Evolutionary conservation across 23 red algal species (phyloP).

Genomic region (Gracilaria gracilis): DNA sequence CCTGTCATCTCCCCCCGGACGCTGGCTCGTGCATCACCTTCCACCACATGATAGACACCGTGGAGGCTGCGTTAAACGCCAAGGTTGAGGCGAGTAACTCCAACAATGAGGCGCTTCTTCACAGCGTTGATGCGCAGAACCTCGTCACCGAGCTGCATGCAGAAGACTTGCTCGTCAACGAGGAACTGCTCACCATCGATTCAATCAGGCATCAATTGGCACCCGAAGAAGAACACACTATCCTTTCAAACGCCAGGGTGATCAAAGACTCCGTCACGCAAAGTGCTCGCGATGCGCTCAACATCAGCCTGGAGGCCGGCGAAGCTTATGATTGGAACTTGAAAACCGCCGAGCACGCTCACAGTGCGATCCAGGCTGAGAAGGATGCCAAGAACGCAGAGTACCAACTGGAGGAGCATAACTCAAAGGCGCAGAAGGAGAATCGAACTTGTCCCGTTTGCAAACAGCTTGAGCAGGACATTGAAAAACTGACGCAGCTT

Average conservation of each 20-base stretch:
- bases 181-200: background rate
- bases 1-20: conserved; percentile 26
- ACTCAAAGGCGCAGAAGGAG: background rate
- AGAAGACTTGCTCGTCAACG: background rate
- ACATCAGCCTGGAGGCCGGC: background rate
- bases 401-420: background rate
- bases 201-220: background rate
- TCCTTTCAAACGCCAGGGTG: background rate
- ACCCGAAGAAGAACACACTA: background rate
- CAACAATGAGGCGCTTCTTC: conserved; percentile 1
- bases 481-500: conserved; percentile 3
- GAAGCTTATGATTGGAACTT: background rate
- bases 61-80: conserved; percentile 26
- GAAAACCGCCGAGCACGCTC: background rate
- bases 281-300: background rate
- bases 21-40: conserved; percentile 34
- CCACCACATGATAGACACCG: conserved; percentile 29
- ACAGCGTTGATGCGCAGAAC: background rate
- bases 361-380: background rate
- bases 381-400: background rate
- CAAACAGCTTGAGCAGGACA: background rate
- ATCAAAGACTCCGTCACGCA: background rate
- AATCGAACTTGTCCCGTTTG: background rate
- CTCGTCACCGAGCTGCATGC: background rate
- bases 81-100: conserved; percentile 8